phyloP scores from a whole-genome alignment of 805 yeast species.

The Tetrapisispora nanseiensis region DNA sequence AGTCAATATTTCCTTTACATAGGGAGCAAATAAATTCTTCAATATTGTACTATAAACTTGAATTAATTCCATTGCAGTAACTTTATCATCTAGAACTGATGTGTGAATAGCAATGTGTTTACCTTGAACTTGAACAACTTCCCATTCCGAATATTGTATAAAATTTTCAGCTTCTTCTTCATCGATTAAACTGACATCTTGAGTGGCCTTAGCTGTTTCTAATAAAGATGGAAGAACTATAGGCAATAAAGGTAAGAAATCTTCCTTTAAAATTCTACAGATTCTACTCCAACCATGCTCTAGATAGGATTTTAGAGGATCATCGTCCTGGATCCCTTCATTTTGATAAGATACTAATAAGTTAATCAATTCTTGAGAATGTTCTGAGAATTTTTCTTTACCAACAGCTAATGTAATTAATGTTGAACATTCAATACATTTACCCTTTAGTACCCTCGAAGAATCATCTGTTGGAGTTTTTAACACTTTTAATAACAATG shows the following conservation, averaged over 20 bases:
- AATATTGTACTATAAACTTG: conserved; percentile 77
- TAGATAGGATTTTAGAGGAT: conserved; percentile 75
- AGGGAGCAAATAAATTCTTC: conserved; percentile 73
- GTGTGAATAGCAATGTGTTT: conserved; percentile 93
- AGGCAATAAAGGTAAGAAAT: conserved; percentile 75
- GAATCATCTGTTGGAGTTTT: conserved; percentile 40
- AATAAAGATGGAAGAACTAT: conserved; percentile 84
- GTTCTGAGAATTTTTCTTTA: conserved; percentile 71
- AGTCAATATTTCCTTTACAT: conserved; percentile 64
- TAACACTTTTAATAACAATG: conserved; percentile 69
- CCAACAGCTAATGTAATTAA: conserved; percentile 93
- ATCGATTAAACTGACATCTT: conserved; percentile 80
- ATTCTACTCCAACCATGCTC: conserved; percentile 96
- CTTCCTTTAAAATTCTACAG: conserved; percentile 76
- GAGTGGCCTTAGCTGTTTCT: conserved; percentile 77
- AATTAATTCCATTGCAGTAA: conserved; percentile 80
- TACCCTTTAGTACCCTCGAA: conserved; percentile 65
- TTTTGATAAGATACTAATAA: conserved; percentile 66
- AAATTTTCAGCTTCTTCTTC: conserved; percentile 80
- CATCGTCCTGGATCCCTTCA: conserved; percentile 52
- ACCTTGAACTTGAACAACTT: conserved; percentile 82
- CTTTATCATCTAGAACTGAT: conserved; percentile 88
- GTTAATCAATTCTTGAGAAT: conserved; percentile 62
- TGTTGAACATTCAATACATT: conserved; percentile 92
- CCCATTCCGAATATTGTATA: conserved; percentile 87